Base-by-base conservation (phyloP, 2,329 filamentous ascomycete species). In the Talaromyces islandicus region DNA sequence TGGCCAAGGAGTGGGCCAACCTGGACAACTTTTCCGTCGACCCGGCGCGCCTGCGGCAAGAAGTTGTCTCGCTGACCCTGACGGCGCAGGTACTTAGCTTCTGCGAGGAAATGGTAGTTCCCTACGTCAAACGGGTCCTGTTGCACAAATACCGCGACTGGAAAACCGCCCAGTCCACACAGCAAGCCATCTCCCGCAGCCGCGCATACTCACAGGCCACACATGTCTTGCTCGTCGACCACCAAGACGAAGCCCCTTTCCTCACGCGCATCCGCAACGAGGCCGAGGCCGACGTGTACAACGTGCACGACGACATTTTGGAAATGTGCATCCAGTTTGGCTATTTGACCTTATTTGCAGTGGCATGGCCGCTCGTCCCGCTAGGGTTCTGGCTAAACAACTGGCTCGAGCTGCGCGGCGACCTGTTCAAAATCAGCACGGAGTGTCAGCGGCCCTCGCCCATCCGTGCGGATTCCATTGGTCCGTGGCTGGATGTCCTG, bases 41-140 rank as follows among this genome's bases (percentile, higher is more conserved):
- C 69, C 88, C 91, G 0, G 83, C 87, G 65, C 84, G 94, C 17
- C 85, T 97, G 38, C 89, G 88, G 67, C 90, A 92, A 67, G 93
- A 97, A 73, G 91, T 97, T 72, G 94, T 97, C 64, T 97, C 96
- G 77, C 94, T 96, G 64, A 96, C 93, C 0, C 90, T 97, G 32
- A 97, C 93, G 0, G 93, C 92, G 0, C 93, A 97, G 71, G 84
- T 97, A 41, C 88, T 99, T 67, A 94, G 90, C 70, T 88, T 97
- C 58, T 86, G 83, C 12, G 86, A 93, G 63, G 94, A 99, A 73
- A 85, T 92, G 5, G 78, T 97, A 38, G 85, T 97, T 1, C 94
- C 94, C 0, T 92, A 91, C 66, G 76, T 91, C 56, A 97, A 96
- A 75, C 88, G 90, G 63, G 86, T 86, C 67, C 85, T 88, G 0